A percentile compares a stretch with the other conserved stretches of the same genome.
Conservation (phyloP, 257 asterid genomes). For the Osmanthus fragrans region DNA sequence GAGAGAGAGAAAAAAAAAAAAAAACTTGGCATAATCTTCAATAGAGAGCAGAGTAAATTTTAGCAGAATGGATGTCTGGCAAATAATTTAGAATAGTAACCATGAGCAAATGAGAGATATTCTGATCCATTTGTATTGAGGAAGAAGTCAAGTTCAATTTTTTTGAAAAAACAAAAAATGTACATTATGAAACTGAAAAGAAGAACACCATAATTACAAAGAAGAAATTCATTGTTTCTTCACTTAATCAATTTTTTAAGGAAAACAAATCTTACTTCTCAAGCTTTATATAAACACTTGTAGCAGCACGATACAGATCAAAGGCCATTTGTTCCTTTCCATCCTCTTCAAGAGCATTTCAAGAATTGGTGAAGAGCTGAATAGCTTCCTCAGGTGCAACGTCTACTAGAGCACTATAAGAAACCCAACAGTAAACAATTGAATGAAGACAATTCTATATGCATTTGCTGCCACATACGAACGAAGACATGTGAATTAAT, state of each 20-base stretch:
- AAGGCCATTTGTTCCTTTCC: conserved; percentile 97
- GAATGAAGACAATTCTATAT: not conserved
- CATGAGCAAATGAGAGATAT: not conserved
- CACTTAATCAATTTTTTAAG: not conserved
- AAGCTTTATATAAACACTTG: conserved; percentile 77
- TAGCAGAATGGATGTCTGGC: not conserved
- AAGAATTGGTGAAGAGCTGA: conserved; percentile 76
- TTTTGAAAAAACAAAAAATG: too few species aligned
- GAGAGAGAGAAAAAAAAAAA: not conserved
- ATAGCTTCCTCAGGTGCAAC: conserved; percentile 79
- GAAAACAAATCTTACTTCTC: conserved; percentile 66
- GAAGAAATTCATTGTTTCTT: conserved; percentile 2
- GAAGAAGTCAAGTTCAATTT: not conserved
- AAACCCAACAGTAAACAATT: not conserved
- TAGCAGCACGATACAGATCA: conserved; percentile 88
- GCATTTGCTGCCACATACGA: conserved; percentile 58
- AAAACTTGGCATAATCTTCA: not conserved
- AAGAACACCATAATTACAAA: conserved; percentile 13
- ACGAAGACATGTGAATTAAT: not conserved
- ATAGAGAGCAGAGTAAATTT: not conserved
- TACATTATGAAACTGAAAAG: not conserved
- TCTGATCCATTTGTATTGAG: not conserved
- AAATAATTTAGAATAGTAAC: not conserved
- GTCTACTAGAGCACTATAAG: conserved; percentile 80
- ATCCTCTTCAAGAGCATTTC: conserved; percentile 82